phyloP scores from a whole-genome alignment of 345 rosid genomes.

The Erysimum cheiranthoides region DNA sequence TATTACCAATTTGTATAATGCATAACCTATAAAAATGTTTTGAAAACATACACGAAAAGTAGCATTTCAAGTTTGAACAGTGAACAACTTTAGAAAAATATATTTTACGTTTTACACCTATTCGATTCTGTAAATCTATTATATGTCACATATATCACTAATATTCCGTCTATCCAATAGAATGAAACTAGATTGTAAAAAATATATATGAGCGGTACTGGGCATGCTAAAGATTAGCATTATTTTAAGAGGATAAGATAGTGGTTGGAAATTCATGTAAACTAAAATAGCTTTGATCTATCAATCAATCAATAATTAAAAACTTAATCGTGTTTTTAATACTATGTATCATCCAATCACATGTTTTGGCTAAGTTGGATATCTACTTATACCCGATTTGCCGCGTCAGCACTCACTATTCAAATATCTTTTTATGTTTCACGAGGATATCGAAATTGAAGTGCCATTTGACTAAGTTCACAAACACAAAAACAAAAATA shows the following conservation, averaged over 20 bases:
- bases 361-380: slow-evolving; percentile 36
- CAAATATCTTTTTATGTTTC: background rate
- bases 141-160: background rate
- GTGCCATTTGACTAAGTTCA: background rate
- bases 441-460: slow-evolving; percentile 17
- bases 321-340: slow-evolving; percentile 1
- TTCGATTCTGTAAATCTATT: background rate
- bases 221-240: background rate
- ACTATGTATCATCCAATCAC: slow-evolving; percentile 30
- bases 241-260: slow-evolving; percentile 27
- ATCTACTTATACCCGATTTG: slow-evolving; percentile 33
- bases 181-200: background rate
- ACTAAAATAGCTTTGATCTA: background rate
- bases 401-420: slow-evolving; percentile 34
- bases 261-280: slow-evolving; percentile 18
- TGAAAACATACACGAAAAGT: background rate
- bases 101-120: background rate
- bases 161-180: background rate
- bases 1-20: background rate
- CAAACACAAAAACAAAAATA: no score
- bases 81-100: background rate
- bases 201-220: slow-evolving; percentile 13
- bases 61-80: background rate
- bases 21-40: background rate
- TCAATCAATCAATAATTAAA: slow-evolving; percentile 11